Conservation (phyloP, 768 basidiomycete genomes). For the Lactifluus echinatus region DNA sequence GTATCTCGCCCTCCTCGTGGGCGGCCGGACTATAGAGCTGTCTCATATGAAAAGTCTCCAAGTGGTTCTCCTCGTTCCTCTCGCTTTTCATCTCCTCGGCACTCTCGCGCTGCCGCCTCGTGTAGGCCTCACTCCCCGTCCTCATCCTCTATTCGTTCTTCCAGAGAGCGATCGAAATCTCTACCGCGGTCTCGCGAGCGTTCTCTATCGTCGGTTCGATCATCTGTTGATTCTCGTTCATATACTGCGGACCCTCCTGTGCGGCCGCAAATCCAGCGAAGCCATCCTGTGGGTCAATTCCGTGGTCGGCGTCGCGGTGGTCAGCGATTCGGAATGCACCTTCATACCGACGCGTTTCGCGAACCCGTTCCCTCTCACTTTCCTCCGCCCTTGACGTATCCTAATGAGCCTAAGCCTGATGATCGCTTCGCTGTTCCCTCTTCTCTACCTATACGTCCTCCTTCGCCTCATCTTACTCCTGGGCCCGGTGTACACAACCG, state of each 20-base stretch:
- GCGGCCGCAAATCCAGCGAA: slow-evolving; percentile 7
- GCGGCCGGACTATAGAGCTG: slow-evolving; percentile 11
- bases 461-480: not conserved
- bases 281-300: slow-evolving; percentile 11
- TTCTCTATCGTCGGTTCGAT: slow-evolving; percentile 42
- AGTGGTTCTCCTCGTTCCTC: slow-evolving; percentile 17
- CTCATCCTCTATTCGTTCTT: slow-evolving; percentile 27
- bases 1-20: slow-evolving; percentile 14
- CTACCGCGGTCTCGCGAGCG: slow-evolving; percentile 11
- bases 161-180: slow-evolving; percentile 31
- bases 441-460: slow-evolving; percentile 17
- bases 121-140: slow-evolving; percentile 20
- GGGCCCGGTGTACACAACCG: slow-evolving; percentile 2
- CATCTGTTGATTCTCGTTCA: slow-evolving; percentile 47
- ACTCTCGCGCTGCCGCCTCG: slow-evolving; percentile 11
- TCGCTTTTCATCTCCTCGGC: slow-evolving; percentile 20
- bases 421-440: slow-evolving; percentile 11
- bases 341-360: slow-evolving; percentile 4
- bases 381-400: not conserved
- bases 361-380: not conserved
- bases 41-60: slow-evolving; percentile 13
- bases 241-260: slow-evolving; percentile 12
- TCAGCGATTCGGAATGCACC: not conserved
- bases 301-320: slow-evolving; percentile 1
- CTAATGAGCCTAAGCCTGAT: slow-evolving; percentile 6